Evolutionary conservation across 305 asterid genomes (phyloP).

Genomic region (Striga hermonthica): DNA sequence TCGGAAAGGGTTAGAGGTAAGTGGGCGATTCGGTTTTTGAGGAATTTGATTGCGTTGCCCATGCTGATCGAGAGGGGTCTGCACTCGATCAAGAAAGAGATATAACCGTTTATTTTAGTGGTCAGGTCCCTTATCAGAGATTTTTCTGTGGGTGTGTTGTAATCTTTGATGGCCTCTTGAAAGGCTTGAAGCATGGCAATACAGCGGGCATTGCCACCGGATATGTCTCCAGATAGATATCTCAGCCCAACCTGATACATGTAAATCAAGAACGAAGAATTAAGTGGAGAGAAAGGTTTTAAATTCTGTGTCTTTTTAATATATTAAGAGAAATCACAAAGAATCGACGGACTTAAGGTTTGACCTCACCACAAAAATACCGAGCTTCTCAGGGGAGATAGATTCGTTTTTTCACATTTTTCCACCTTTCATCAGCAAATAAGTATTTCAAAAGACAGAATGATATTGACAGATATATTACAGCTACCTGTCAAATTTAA

Average conservation of each 20-base stretch:
- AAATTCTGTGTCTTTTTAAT: too few species aligned
- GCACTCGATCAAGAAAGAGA: constrained; percentile 75
- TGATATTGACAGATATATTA: neutral
- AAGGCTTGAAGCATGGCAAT: constrained; percentile 90
- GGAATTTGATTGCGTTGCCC: constrained; percentile 86
- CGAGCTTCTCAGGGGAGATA: too few species aligned
- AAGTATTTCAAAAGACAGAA: neutral
- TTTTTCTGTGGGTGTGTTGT: constrained; percentile 75
- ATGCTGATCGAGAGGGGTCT: constrained; percentile 90
- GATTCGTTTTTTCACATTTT: too few species aligned
- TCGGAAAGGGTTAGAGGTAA: constrained; percentile 63
- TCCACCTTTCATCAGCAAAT: neutral
- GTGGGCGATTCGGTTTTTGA: constrained; percentile 63
- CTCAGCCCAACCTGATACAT: constrained; percentile 75
- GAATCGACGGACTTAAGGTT: too few species aligned
- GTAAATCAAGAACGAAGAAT: constrained; percentile 23
- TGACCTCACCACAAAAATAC: too few species aligned
- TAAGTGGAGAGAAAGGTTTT: neutral
- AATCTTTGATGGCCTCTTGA: constrained; percentile 70
- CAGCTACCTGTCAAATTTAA: too few species aligned
- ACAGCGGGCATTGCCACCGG: constrained; percentile 96
- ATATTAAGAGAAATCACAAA: too few species aligned
- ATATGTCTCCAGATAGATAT: constrained; percentile 77
- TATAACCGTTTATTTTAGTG: constrained; percentile 58
- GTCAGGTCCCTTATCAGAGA: constrained; percentile 75